phyloP scores from a whole-genome alignment of 805 yeast genomes.

The Lipomyces starkeyi region DNA sequence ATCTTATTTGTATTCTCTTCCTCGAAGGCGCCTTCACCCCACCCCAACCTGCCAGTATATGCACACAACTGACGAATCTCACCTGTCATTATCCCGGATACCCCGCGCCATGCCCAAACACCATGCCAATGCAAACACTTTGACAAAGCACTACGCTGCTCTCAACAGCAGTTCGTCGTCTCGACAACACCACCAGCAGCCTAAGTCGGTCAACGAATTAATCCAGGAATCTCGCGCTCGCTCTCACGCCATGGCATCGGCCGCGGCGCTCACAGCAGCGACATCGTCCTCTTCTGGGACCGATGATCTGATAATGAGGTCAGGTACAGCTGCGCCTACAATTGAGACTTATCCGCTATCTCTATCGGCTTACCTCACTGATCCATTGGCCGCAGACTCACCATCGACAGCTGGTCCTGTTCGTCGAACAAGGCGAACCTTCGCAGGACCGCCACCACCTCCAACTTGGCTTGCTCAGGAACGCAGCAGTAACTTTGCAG shows the following conservation, averaged over 20 bases:
- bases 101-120: constrained; percentile 28
- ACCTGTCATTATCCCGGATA: neutral
- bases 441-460: constrained; percentile 38
- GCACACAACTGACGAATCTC: too few species aligned
- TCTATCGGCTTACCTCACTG: constrained; percentile 25
- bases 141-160: constrained; percentile 38
- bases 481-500: constrained; percentile 13
- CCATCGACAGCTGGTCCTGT: neutral
- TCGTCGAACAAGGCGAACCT: constrained; percentile 21
- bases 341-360: constrained; percentile 12
- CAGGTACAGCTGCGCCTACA: neutral
- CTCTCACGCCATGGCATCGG: constrained; percentile 17
- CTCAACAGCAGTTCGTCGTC: constrained; percentile 17
- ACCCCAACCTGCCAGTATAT: too few species aligned
- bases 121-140: constrained; percentile 30
- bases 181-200: constrained; percentile 18
- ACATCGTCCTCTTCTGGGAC: constrained; percentile 8
- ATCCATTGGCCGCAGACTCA: constrained; percentile 16
- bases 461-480: constrained; percentile 35
- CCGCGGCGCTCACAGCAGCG: constrained; percentile 23
- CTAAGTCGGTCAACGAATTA: constrained; percentile 26
- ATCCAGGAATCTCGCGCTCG: constrained; percentile 34
- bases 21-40: neutral
- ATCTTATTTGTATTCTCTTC: too few species aligned
- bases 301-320: constrained; percentile 19